phyloP scores from a whole-genome alignment of 2,329 filamentous ascomycete genomes.

The Stagonosporopsis vannaccii region DNA sequence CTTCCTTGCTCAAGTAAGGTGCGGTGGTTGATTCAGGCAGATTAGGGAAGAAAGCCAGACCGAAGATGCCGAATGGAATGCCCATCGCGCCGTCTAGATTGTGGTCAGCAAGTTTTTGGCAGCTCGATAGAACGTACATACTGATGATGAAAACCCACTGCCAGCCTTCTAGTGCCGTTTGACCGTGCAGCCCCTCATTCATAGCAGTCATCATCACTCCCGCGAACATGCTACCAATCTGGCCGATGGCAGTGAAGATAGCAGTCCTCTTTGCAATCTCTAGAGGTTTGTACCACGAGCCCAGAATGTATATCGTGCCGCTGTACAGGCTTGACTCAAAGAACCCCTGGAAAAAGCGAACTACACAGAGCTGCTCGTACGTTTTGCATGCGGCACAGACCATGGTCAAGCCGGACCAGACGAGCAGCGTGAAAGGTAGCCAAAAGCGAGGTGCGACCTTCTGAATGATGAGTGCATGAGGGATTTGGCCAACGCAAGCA shows the following conservation, averaged over 20 bases:
- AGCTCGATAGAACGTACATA: not conserved
- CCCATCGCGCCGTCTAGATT: constrained; percentile 39
- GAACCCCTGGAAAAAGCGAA: constrained; percentile 38
- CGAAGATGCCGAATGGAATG: constrained; percentile 40
- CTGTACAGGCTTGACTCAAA: constrained; percentile 41
- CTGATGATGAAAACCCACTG: constrained; percentile 43
- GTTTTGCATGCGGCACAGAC: constrained; percentile 37
- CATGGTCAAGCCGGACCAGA: constrained; percentile 43
- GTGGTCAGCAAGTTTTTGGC: constrained; percentile 15
- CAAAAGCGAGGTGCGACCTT: constrained; percentile 38
- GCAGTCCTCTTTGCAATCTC: constrained; percentile 42
- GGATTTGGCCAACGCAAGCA: constrained; percentile 39
- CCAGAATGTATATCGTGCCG: constrained; percentile 41
- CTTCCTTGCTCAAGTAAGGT: constrained; percentile 34
- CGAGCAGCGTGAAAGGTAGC: constrained; percentile 38
- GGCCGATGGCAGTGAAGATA: constrained; percentile 41
- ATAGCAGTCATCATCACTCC: constrained; percentile 46
- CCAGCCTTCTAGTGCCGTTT: constrained; percentile 34
- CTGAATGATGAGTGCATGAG: constrained; percentile 40
- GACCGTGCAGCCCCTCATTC: constrained; percentile 33
- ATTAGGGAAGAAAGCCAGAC: constrained; percentile 38
- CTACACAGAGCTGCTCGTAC: constrained; percentile 36
- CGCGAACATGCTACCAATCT: constrained; percentile 43
- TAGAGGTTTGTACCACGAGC: constrained; percentile 39
- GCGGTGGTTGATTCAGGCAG: constrained; percentile 35